phyloP scores from a whole-genome alignment of 176 grass and related monocot species.

The Musa acuminata region DNA sequence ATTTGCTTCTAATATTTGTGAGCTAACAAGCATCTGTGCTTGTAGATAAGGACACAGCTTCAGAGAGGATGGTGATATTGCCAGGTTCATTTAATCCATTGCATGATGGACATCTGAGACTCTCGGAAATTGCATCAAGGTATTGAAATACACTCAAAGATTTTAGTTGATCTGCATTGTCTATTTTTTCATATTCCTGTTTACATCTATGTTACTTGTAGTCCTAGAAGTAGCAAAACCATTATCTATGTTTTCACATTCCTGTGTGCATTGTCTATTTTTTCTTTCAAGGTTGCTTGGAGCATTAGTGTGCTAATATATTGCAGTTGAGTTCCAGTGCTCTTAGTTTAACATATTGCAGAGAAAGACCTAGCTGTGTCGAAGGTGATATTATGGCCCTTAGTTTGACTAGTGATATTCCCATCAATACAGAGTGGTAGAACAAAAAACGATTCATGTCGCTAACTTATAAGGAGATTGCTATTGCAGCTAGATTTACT shows the following conservation, averaged over 20 bases:
- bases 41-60: constrained; percentile 37
- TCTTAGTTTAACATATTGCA: too few relatives aligned
- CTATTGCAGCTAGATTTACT: too few relatives aligned
- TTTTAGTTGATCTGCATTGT: neutral
- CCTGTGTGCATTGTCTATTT: neutral
- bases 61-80: constrained; percentile 64
- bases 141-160: constrained; percentile 17
- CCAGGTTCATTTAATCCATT: constrained; percentile 98
- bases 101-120: constrained; percentile 87
- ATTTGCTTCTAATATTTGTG: constrained; percentile 16
- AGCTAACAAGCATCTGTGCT: neutral
- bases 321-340: too few relatives aligned
- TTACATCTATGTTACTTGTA: neutral
- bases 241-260: neutral
- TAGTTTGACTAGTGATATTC: too few relatives aligned
- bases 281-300: too few relatives aligned
- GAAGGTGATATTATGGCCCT: too few relatives aligned
- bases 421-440: too few relatives aligned
- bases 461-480: too few relatives aligned
- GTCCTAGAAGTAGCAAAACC: neutral
- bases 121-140: constrained; percentile 76
- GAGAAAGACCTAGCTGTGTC: too few relatives aligned
- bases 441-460: too few relatives aligned
- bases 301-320: too few relatives aligned
- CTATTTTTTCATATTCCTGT: neutral